Evolutionary conservation across 495 filamentous ascomycete genomes (phyloP), one percentile per base, ranked within the genome.

Genomic region (Lasiosphaeria ovina): DNA sequence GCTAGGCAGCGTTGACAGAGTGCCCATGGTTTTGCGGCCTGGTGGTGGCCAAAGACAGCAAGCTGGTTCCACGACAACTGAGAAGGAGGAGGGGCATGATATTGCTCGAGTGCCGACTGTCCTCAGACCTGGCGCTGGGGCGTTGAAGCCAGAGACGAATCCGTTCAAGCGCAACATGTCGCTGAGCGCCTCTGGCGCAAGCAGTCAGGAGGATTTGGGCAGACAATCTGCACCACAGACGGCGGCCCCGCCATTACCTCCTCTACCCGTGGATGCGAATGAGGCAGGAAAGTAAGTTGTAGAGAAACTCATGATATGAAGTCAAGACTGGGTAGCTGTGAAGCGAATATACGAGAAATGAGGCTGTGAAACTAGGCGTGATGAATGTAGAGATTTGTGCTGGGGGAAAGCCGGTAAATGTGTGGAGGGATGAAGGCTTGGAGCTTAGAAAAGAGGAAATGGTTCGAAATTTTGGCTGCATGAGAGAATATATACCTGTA

Each of bases 161-260:
- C 81, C 81, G 3, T 84, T 81, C 69, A 79, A 79, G 61, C 74
- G 76, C 36, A 79, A 81, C 51, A 70, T 70, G 24, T 49, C 70
- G 16, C 51, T 64, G 44, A 64, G 62, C 16, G 59, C 48, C 9
- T 62, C 55, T 3, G 35, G 42, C 3, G 34, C 57, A 11, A 44
- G 44, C 48, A 35, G 54, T 33, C 50, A 51, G 34, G 45, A 44
- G 6, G 44, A 53, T 44, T 36, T 35, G 5, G 34, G 48, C 55
- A 44, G 10, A 51, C 35, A 24, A 48, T 10, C n/a, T 3, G 35
- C 53, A 33, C 45, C 16, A 16, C 24, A 57, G 31, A 1, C 50
- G 51, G 51, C 66, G 52, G 17, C 63, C 6, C 73, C 68, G 34
- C 58, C 54, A 6, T 60, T 64, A 44, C 67, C 69, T 4, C 54